Base-by-base conservation (phyloP, 169 alveolate species). In the Plasmodium yoelii region DNA sequence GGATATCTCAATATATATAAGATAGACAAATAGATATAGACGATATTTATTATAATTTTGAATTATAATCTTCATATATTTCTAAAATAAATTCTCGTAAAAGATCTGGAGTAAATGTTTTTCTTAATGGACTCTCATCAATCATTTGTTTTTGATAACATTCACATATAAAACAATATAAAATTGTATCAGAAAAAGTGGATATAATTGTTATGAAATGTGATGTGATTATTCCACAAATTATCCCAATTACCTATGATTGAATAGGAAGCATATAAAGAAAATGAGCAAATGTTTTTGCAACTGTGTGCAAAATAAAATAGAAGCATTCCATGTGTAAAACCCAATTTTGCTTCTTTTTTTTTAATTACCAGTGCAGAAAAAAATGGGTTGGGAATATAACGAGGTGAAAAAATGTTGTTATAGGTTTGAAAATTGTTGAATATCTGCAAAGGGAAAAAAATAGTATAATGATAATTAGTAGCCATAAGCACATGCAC, bases 121-220 rank as follows among this genome's bases (percentile, higher is more conserved):
- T 77, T 56, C 75, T 77, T 42, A 77, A 6, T 0, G 88, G 88
- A 22, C 51, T 65, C 7, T 77, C 88, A 64, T 77, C 88, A 22
- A 77, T 77, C 77, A 77, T 77, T 39, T 77, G 88, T 18, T 77
- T 77, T 34, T 77, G 74, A 69, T 77, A 77, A n/a, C 88, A 77
- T 44, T 77, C 88, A 44, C 88, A 77, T 24, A 77, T 53, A 18
- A 77, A 77, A 22, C 88, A 77, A 44, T 77, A 77, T 22, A 77
- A 68, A 56, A 77, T n/a, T 22, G 60, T 63, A 19, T 77, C 88
- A 12, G 77, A 34, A 12, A 77, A 24, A 19, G 88, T 63, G 5
- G 88, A 64, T 68, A 77, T 44, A 19, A 24, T 49, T 51, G 88
- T 77, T 55, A 77, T 64, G 34, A 77, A 77, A 44, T 77, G 56